Evolutionary conservation across 2,329 filamentous ascomycete species (phyloP).

Genomic region (Zymoseptoria ardabiliae): DNA sequence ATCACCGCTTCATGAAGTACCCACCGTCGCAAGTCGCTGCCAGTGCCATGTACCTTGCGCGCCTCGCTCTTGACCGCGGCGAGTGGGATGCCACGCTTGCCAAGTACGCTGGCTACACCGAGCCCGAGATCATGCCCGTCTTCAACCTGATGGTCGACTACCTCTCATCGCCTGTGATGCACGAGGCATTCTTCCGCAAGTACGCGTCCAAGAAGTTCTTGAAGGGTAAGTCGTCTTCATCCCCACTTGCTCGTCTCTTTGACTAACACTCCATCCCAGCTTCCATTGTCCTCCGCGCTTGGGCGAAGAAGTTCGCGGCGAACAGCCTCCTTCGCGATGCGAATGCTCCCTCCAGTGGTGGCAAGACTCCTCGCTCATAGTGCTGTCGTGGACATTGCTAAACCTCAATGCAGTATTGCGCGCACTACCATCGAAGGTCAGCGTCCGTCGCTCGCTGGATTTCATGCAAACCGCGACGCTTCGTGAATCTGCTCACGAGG

Average conservation of each 20-base stretch:
- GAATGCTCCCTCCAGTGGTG: conserved; percentile 19
- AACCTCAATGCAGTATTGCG: conserved; percentile 8
- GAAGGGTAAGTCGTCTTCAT: conserved; percentile 61
- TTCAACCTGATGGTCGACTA: conserved; percentile 96
- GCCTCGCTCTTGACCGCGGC: conserved; percentile 81
- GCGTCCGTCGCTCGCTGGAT: conserved; percentile 11
- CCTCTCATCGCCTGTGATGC: conserved; percentile 77
- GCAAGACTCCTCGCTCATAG: conserved; percentile 29
- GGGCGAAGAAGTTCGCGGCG: conserved; percentile 60
- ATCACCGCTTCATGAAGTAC: conserved; percentile 87
- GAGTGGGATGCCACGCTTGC: conserved; percentile 84
- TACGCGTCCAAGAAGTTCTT: conserved; percentile 99
- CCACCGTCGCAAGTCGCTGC: conserved; percentile 86
- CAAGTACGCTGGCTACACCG: conserved; percentile 88
- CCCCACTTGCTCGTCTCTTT: conserved; percentile 2
- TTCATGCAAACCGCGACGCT: conserved; percentile 4
- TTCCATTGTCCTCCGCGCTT: conserved; percentile 82
- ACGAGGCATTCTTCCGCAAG: conserved; percentile 99
- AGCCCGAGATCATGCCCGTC: conserved; percentile 87
- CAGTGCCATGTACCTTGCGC: conserved; percentile 88
- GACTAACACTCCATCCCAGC: conserved; percentile 45
- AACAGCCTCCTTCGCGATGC: conserved; percentile 27
- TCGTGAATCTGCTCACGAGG: conserved; percentile 7
- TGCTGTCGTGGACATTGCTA: conserved; percentile 9
- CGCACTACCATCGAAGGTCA: conserved; percentile 3